Evolutionary conservation across 495 filamentous ascomycete genomes (phyloP).

Genomic region (Hyaloscypha hepaticicola): DNA sequence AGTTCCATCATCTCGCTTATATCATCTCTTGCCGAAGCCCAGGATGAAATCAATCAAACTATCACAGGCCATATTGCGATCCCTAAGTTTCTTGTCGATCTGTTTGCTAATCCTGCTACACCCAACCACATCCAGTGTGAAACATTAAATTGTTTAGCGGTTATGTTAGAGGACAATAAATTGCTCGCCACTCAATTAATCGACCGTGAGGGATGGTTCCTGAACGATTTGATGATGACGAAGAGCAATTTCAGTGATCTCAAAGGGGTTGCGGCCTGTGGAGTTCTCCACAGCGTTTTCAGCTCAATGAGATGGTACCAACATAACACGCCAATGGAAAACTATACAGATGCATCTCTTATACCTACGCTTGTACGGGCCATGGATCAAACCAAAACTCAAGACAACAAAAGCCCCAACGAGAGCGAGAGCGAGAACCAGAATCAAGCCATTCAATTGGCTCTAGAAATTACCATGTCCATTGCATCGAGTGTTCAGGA

Average conservation of each 20-base stretch:
- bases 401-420: constrained; percentile 19
- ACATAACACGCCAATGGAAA: constrained; percentile 44
- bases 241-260: constrained; percentile 7
- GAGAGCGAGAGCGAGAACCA: constrained; percentile 14
- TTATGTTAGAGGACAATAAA: constrained; percentile 55
- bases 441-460: constrained; percentile 45
- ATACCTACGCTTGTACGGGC: constrained; percentile 42
- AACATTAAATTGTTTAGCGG: constrained; percentile 49
- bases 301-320: constrained; percentile 46
- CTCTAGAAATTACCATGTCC: constrained; percentile 56
- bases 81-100: constrained; percentile 49
- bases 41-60: constrained; percentile 53
- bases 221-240: not conserved
- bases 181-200: constrained; percentile 43
- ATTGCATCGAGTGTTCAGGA: constrained; percentile 55
- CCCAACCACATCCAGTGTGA: constrained; percentile 40
- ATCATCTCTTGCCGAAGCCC: constrained; percentile 46
- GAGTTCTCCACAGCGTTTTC: constrained; percentile 54
- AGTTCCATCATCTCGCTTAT: constrained; percentile 46
- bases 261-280: constrained; percentile 46
- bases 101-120: constrained; percentile 40
- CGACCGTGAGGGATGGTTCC: constrained; percentile 33
- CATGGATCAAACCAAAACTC: constrained; percentile 25
- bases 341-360: constrained; percentile 47
- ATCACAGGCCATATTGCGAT: constrained; percentile 46